Evolutionary conservation across 129 eudicot species (phyloP).

Genomic region (Lactuca saligna): DNA sequence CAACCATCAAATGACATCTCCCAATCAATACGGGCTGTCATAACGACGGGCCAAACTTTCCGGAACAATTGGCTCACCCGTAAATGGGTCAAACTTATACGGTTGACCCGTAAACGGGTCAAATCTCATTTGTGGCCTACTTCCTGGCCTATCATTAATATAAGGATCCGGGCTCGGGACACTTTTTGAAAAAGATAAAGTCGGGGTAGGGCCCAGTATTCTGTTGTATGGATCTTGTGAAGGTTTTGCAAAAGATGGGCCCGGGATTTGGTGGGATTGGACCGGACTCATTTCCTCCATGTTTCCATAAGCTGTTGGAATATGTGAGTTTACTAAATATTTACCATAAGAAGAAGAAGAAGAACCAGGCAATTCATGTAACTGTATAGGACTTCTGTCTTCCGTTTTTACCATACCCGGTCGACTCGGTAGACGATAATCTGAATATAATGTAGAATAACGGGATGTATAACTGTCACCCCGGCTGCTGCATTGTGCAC

Average conservation of each 20-base stretch:
- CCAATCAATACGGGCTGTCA: slow-evolving; percentile 35
- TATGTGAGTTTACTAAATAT: slow-evolving; percentile 26
- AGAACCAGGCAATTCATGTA: slow-evolving; percentile 37
- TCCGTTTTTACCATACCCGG: slow-evolving; percentile 37
- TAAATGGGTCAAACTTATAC: slow-evolving; percentile 91
- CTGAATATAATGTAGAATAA: slow-evolving; percentile 44
- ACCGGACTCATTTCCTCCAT: slow-evolving; percentile 42
- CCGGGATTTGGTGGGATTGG: slow-evolving; percentile 34
- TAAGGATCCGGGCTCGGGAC: slow-evolving; percentile 39
- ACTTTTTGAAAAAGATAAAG: slow-evolving; percentile 32
- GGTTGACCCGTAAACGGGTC: slow-evolving; percentile 91
- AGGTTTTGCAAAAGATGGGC: slow-evolving; percentile 29
- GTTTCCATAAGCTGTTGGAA: slow-evolving; percentile 28
- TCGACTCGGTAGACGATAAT: slow-evolving; percentile 49
- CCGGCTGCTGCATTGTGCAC: slow-evolving; percentile 59
- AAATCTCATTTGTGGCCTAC: slow-evolving; percentile 71
- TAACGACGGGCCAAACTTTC: slow-evolving; percentile 37
- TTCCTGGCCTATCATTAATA: slow-evolving; percentile 31
- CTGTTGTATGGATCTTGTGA: slow-evolving; percentile 28
- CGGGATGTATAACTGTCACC: slow-evolving; percentile 43
- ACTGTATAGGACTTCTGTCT: slow-evolving; percentile 38
- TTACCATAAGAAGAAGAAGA: slow-evolving; percentile 36
- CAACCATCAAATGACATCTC: slow-evolving; percentile 7
- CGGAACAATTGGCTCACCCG: slow-evolving; percentile 80
- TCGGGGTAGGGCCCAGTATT: slow-evolving; percentile 38